A percentile compares a stretch with the other conserved stretches of the same genome.
Evolutionary conservation across 2,329 filamentous ascomycete species (phyloP).

Genomic region (Alternaria sp.): DNA sequence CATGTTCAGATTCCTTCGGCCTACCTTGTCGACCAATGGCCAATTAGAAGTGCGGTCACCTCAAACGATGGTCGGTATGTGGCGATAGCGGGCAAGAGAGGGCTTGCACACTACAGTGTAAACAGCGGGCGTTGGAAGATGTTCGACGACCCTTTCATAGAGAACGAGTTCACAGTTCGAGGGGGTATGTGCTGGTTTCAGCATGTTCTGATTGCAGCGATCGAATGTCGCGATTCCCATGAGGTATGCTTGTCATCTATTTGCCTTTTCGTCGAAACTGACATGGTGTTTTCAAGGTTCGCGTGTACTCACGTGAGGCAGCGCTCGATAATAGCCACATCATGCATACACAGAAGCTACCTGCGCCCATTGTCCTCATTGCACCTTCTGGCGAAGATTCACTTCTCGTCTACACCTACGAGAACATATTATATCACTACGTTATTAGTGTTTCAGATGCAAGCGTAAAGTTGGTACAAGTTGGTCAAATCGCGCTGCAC

Average conservation of each 20-base stretch:
- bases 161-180: conserved; percentile 90
- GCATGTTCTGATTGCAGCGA: conserved; percentile 89
- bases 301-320: conserved; percentile 90
- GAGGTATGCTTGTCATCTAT: conserved; percentile 60
- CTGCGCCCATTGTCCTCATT: conserved; percentile 87
- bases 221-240: conserved; percentile 84
- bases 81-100: conserved; percentile 91
- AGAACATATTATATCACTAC: conserved; percentile 95
- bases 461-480: conserved; percentile 82
- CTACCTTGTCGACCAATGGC: conserved; percentile 93
- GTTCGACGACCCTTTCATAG: conserved; percentile 79
- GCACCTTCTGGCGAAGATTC: conserved; percentile 93
- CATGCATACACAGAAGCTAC: conserved; percentile 78
- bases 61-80: conserved; percentile 94
- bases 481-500: conserved; percentile 98
- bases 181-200: conserved; percentile 99
- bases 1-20: conserved; percentile 82
- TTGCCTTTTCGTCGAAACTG: conserved; percentile 5
- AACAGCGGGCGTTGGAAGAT: conserved; percentile 96
- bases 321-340: conserved; percentile 76
- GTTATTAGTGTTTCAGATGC: conserved; percentile 77
- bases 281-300: conserved; percentile 61
- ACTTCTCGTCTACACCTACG: conserved; percentile 93
- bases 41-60: conserved; percentile 84
- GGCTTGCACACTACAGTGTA: conserved; percentile 94